Evolutionary conservation across 1,284 basidiomycete species (phyloP), one percentile per base, ranked within the genome.

Genomic region (Ustilago hordei): DNA sequence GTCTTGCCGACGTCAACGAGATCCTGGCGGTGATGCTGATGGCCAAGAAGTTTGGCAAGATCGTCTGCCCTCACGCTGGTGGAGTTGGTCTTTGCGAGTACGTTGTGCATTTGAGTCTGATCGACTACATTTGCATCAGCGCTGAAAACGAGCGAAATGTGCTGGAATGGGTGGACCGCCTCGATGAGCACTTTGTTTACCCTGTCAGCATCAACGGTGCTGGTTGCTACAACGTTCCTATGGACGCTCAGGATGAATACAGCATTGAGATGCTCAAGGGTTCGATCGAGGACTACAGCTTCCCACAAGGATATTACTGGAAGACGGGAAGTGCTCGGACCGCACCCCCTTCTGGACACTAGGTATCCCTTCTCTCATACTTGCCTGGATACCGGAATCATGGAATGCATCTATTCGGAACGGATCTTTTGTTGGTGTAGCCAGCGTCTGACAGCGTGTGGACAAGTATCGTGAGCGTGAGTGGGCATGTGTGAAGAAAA

Each of bases 41-140:
- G 93, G 91, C 93, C 12, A 92, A 94, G 72, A 97, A 97, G 91
- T 92, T 72, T 47, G 70, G 70, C 58, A 76, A 77, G 60, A 73
- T 78, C 34, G 81, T 98, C 8, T 96, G 94, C 85, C 95, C 95
- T 13, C 95, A 98, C 85, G 95, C 95, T 0, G 95, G 95, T 48
- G 95, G 95, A 78, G 95, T 98, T 45, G 95, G 95, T 5, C 89
- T 97, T 8, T 97, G 95, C 86, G 95, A 96, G 88, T 95, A 95
- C 86, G 93, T 94, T 34, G 93, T 95, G 79, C 93, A 95, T 86
- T 59, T 65, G 77, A 82, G 74, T 59, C 64, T 78, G 39, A 75
- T 97, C 85, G 95, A 98, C 88, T 97, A 95, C 86, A 93, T 97
- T 81, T 91, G 91, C 75, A 89, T 98, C 62, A 95, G 94, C 2